These are phyloP conservation scores for Fusarium hostae DNA, from an alignment of 2,329 filamentous ascomycete species.

Conservation along the genomic window DNA sequence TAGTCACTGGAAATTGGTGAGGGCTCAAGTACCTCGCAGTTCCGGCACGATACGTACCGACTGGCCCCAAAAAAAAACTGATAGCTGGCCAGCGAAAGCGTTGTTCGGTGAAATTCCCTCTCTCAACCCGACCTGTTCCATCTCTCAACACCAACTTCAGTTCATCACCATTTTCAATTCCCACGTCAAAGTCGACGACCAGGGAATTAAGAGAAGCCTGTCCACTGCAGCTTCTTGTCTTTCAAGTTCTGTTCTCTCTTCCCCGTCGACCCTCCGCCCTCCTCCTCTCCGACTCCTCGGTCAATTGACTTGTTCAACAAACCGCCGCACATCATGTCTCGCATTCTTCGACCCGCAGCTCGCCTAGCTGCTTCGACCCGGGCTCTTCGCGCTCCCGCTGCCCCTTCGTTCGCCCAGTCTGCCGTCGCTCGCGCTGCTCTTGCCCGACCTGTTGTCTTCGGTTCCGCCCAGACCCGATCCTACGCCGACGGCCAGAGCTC, in stretches of 20 bases:
- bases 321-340: conserved; percentile 56
- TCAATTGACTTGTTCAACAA: conserved; percentile 41
- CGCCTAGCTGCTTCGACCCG: conserved; percentile 59
- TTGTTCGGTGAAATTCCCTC: conserved; percentile 48
- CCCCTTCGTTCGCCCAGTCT: conserved; percentile 53
- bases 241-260: conserved; percentile 24
- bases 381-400: conserved; percentile 49
- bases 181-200: conserved; percentile 43
- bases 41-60: conserved; percentile 47
- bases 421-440: conserved; percentile 52
- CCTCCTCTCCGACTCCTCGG: conserved; percentile 29
- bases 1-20: conserved; percentile 15
- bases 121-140: conserved; percentile 45
- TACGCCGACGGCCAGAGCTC: conserved; percentile 62
- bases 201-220: conserved; percentile 42
- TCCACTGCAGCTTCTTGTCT: conserved; percentile 38
- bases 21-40: conserved; percentile 42
- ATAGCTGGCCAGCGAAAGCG: conserved; percentile 40
- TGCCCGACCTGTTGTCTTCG: conserved; percentile 53
- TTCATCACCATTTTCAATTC: conserved; percentile 40
- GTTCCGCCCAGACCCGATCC: conserved; percentile 60
- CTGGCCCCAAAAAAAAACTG: conserved; percentile 48
- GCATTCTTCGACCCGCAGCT: conserved; percentile 62
- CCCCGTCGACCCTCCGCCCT: conserved; percentile 23
- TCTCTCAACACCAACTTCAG: conserved; percentile 44